phyloP scores from a whole-genome alignment of 345 rosid species.

The Toxicodendron radicans region DNA sequence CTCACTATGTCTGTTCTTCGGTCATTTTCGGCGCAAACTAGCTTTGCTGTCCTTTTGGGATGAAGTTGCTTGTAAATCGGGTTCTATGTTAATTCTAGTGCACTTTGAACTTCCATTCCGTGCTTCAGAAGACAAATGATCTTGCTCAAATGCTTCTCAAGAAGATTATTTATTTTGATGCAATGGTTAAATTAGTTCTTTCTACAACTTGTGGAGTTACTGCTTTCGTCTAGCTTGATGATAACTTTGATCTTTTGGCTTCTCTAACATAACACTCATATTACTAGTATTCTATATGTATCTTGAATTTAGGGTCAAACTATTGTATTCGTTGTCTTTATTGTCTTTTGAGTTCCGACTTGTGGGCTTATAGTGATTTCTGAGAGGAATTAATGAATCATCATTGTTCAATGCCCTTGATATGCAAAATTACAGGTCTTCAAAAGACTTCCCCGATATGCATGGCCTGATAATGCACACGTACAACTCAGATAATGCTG shows the following conservation, averaged over 20 bases:
- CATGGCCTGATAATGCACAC: constrained; percentile 94
- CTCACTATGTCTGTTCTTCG: neutral
- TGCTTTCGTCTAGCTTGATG: constrained; percentile 9
- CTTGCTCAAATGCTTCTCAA: neutral
- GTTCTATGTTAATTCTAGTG: neutral
- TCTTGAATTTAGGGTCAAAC: constrained; percentile 11
- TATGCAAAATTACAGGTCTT: constrained; percentile 81
- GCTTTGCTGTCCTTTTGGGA: neutral
- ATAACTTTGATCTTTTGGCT: constrained; percentile 3
- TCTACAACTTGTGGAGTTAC: neutral
- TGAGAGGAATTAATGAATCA: constrained; percentile 45
- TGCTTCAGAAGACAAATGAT: constrained; percentile 4
- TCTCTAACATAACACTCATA: constrained; percentile 2
- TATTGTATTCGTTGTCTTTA: constrained; percentile 17
- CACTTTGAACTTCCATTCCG: constrained; percentile 6
- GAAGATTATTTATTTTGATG: constrained; percentile 5
- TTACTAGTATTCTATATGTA: constrained; percentile 7
- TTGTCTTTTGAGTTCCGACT: constrained; percentile 29
- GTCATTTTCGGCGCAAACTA: neutral
- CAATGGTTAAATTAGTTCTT: neutral
- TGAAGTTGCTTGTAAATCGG: neutral
- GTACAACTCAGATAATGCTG: constrained; percentile 78
- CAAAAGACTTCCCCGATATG: constrained; percentile 82
- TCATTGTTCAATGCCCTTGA: constrained; percentile 61
- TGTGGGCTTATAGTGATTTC: constrained; percentile 30